A percentile compares a stretch with the other conserved stretches of the same genome.
These are phyloP conservation scores for Myxozyma mucilagina DNA, from an alignment of 805 yeast genomes.

Conservation along the genomic window DNA sequence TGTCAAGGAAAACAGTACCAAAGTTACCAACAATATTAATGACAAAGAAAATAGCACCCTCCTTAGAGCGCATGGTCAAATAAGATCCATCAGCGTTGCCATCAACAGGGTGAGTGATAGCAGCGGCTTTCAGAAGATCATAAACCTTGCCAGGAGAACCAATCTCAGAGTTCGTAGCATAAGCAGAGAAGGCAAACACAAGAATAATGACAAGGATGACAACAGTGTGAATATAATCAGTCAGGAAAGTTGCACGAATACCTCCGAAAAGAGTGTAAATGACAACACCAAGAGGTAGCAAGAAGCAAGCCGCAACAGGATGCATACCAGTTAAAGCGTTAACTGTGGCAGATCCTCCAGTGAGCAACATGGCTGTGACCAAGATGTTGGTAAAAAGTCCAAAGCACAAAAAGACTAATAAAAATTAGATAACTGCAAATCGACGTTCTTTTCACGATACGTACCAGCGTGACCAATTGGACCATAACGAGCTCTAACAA, in stretches of 20 bases:
- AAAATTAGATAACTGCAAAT: neutral
- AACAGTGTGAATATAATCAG: slow-evolving; percentile 80
- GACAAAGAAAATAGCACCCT: slow-evolving; percentile 87
- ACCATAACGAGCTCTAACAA: slow-evolving; percentile 80
- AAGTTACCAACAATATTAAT: slow-evolving; percentile 59
- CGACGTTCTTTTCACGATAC: neutral
- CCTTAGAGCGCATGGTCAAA: slow-evolving; percentile 79
- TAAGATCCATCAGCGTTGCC: slow-evolving; percentile 88
- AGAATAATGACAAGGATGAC: slow-evolving; percentile 74
- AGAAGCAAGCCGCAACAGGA: slow-evolving; percentile 75
- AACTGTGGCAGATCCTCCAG: slow-evolving; percentile 88
- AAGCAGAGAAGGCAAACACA: slow-evolving; percentile 78
- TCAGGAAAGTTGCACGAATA: slow-evolving; percentile 74
- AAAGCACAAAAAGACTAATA: slow-evolving; percentile 48
- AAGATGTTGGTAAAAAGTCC: slow-evolving; percentile 85
- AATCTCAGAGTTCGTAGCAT: slow-evolving; percentile 63
- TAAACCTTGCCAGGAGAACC: slow-evolving; percentile 85
- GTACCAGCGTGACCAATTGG: slow-evolving; percentile 56
- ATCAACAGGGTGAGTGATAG: slow-evolving; percentile 59
- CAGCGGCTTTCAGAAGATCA: slow-evolving; percentile 63
- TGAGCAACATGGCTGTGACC: slow-evolving; percentile 87
- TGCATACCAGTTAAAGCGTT: slow-evolving; percentile 79
- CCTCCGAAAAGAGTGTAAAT: slow-evolving; percentile 79
- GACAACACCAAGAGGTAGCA: slow-evolving; percentile 79
- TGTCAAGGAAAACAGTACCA: slow-evolving; percentile 40